A percentile compares a stretch with the other conserved stretches of the same genome.
These are phyloP conservation scores for Spinacia oleracea DNA, from an alignment of 179 eudicot species.

Conservation along the genomic window DNA sequence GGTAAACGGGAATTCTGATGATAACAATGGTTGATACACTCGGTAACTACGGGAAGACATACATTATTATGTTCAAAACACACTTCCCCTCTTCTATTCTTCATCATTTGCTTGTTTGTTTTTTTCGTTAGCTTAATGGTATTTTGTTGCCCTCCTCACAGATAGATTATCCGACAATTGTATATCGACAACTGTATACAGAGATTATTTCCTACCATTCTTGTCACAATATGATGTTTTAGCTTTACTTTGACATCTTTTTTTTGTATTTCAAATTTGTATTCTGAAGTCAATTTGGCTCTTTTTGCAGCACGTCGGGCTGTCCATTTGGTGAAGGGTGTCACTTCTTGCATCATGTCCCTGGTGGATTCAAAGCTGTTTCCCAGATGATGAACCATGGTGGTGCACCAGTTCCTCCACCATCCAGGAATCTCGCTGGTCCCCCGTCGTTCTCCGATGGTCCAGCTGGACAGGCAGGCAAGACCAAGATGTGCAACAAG, in stretches of 20 bases:
- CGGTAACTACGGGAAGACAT: too few species aligned
- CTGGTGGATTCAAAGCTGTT: slow-evolving; percentile 76
- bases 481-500: slow-evolving; percentile 65
- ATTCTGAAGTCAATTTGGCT: neutral
- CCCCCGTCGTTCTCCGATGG: slow-evolving; percentile 50
- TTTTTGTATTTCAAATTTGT: neutral
- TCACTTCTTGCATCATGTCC: slow-evolving; percentile 82
- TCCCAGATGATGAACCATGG: slow-evolving; percentile 56
- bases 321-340: slow-evolving; percentile 90
- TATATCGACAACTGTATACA: neutral
- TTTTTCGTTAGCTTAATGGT: neutral
- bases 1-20: too few species aligned
- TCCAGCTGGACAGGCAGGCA: slow-evolving; percentile 50
- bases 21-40: too few species aligned
- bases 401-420: slow-evolving; percentile 44
- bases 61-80: too few species aligned
- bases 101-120: neutral
- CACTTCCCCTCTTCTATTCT: too few species aligned
- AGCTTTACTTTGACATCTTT: neutral
- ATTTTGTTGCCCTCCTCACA: neutral
- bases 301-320: slow-evolving; percentile 69
- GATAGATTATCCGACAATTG: too few species aligned
- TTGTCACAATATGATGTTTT: neutral
- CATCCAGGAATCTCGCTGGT: slow-evolving; percentile 38
- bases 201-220: neutral